Conservation (phyloP, 2,329 filamentous ascomycete genomes). For the Coniochaeta hoffmannii region DNA sequence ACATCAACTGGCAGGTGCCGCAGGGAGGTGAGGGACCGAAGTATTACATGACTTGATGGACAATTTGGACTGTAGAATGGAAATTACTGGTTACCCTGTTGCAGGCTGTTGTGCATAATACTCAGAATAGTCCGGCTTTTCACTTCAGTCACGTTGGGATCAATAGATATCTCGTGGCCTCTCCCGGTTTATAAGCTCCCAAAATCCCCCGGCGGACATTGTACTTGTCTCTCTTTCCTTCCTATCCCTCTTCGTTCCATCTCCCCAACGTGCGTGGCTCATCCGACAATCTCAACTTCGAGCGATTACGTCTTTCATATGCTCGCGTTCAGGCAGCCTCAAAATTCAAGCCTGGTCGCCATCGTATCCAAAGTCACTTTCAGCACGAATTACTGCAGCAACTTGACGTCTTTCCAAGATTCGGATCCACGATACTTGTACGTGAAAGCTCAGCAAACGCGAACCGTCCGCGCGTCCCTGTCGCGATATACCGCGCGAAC, state of each 20-base stretch:
- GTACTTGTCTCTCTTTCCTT: not conserved
- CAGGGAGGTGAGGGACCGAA: conserved; percentile 78
- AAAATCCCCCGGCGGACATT: not conserved
- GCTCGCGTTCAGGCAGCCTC: too few relatives aligned
- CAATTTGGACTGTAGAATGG: not conserved
- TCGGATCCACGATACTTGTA: too few relatives aligned
- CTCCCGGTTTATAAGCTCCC: not conserved
- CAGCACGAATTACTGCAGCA: too few relatives aligned
- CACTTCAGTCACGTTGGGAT: not conserved
- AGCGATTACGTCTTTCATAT: not conserved
- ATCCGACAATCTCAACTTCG: too few relatives aligned
- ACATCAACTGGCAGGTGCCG: conserved; percentile 95
- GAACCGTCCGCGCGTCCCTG: not conserved
- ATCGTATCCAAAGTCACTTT: too few relatives aligned
- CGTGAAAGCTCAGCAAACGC: too few relatives aligned
- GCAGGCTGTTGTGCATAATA: not conserved
- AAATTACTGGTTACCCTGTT: not conserved
- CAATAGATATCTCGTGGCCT: not conserved
- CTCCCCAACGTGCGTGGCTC: not conserved
- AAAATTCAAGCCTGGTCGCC: too few relatives aligned
- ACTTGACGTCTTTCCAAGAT: too few relatives aligned
- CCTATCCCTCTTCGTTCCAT: not conserved
- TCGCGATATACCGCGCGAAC: not conserved
- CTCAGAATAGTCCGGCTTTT: too few relatives aligned
- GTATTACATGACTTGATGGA: conserved; percentile 56